These are phyloP conservation scores for Cyberlindnera mrakii DNA, from an alignment of 805 yeast species.

Conservation along the genomic window DNA sequence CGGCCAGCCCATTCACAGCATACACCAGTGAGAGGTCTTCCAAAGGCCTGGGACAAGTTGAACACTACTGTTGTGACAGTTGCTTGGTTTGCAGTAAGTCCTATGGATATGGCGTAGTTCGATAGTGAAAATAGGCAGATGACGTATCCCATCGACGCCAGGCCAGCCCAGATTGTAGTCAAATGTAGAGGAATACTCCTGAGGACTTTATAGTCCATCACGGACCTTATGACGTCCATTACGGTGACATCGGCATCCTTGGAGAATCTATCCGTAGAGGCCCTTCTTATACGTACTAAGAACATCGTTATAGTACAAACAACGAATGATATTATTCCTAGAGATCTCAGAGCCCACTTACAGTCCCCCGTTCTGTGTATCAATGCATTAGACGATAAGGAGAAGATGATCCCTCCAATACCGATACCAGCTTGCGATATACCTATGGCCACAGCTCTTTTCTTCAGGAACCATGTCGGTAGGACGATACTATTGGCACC, in stretches of 20 bases:
- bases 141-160: conserved; percentile 35
- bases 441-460: conserved; percentile 45
- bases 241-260: conserved; percentile 9
- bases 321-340: conserved; percentile 35
- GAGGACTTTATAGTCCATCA: conserved; percentile 30
- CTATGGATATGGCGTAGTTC: conserved; percentile 41
- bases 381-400: conserved; percentile 36
- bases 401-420: conserved; percentile 41
- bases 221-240: conserved; percentile 23
- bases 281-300: conserved; percentile 41
- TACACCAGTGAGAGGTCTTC: conserved; percentile 43
- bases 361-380: conserved; percentile 37
- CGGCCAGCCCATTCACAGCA: conserved; percentile 41
- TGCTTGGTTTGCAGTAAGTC: conserved; percentile 37
- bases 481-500: conserved; percentile 45
- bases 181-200: conserved; percentile 27
- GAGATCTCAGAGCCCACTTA: conserved; percentile 40
- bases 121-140: conserved; percentile 41
- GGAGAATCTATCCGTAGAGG: conserved; percentile 17
- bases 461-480: conserved; percentile 49
- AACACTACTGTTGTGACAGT: conserved; percentile 39
- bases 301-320: conserved; percentile 33
- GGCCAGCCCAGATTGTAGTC: conserved; percentile 32
- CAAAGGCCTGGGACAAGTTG: conserved; percentile 41
- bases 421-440: conserved; percentile 47